Base-by-base conservation (phyloP, 2,329 filamentous ascomycete genomes). In the Talaromyces sp. region DNA sequence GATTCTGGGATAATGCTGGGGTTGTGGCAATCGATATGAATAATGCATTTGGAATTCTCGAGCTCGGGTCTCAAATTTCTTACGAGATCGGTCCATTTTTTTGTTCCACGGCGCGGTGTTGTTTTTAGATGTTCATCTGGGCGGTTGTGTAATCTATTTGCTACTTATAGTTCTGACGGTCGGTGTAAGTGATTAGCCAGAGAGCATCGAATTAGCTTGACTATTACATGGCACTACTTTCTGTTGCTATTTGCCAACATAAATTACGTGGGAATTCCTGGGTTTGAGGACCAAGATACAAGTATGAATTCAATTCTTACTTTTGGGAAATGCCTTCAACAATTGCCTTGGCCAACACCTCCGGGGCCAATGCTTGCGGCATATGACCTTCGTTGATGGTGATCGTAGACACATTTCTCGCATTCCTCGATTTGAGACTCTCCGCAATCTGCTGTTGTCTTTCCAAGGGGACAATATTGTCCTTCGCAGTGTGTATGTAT, bases 1-100 rank as follows among this genome's bases (percentile, higher is more conserved):
- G 47, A 83, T 93, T 56, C 82, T 93, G 33, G 91, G 91, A 65
- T 93, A 59, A 67, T 45, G 14, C 1, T 9, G 27, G 14, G 24
- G 37, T 13, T 31, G 4, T 37, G 48, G 6, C 11, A 27, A 35
- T 19, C 48, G 59, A 61, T 24, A 47, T 45, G 14, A 16, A 35
- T 63, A 37, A 57, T 57, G 39, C 61, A 35, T 63, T 33, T 45
- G n/a, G 3, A n/a, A 11, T 37, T 56, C 37, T 39, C 11, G 13
- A 22, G n/a, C 33, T 56, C 11, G n/a, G 10, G 14, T 6, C 16
- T 22, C 10, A 13, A 13, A 13, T 10, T 35, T 54, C 9, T n/a
- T 33, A 3, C 27, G 24, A 54, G 27, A 54, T 16, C 11, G 1
- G n/a, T 7, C 52, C n/a, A 2, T 14, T 14, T 2, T 13, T 16